These are phyloP conservation scores for Epichloe elymi DNA, from an alignment of 2,329 filamentous ascomycete genomes.

Conservation along the genomic window DNA sequence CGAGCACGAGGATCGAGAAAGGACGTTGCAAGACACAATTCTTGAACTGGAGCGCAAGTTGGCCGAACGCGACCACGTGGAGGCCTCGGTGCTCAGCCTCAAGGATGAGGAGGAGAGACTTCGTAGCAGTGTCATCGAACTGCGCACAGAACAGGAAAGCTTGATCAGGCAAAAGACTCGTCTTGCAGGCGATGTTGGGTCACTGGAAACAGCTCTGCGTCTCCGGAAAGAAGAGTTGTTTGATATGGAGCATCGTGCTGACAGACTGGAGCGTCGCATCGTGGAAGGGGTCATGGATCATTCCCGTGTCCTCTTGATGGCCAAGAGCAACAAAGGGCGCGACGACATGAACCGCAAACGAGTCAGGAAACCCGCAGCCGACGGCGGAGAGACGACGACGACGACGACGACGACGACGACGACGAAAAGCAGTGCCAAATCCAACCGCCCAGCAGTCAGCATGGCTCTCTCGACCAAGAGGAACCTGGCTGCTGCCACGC, in stretches of 20 bases:
- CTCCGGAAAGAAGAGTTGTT: slow-evolving; percentile 85
- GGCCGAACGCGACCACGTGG: slow-evolving; percentile 49
- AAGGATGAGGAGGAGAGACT: slow-evolving; percentile 40
- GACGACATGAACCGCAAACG: slow-evolving; percentile 49
- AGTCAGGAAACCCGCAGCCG: slow-evolving; percentile 27
- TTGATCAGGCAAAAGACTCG: slow-evolving; percentile 66
- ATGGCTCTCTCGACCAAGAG: slow-evolving; percentile 42
- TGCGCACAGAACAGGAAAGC: slow-evolving; percentile 60
- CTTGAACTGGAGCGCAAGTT: slow-evolving; percentile 67
- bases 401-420: not conserved
- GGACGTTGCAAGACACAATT: slow-evolving; percentile 65
- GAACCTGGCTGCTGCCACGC: slow-evolving; percentile 30
- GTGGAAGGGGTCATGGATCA: slow-evolving; percentile 94
- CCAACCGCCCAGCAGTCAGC: slow-evolving; percentile 27
- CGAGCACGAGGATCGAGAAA: slow-evolving; percentile 67
- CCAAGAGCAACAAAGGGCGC: slow-evolving; percentile 42
- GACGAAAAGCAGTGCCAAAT: slow-evolving; percentile 8
- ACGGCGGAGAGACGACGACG: slow-evolving; percentile 3
- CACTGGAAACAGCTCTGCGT: slow-evolving; percentile 77
- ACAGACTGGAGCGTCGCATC: slow-evolving; percentile 81
- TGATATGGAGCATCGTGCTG: slow-evolving; percentile 79
- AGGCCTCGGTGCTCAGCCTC: slow-evolving; percentile 38
- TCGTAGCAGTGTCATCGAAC: slow-evolving; percentile 39
- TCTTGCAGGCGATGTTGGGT: slow-evolving; percentile 74
- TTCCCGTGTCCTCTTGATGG: slow-evolving; percentile 77